phyloP scores from a whole-genome alignment of 2,329 filamentous ascomycete genomes.

The Rutstroemia sp. region DNA sequence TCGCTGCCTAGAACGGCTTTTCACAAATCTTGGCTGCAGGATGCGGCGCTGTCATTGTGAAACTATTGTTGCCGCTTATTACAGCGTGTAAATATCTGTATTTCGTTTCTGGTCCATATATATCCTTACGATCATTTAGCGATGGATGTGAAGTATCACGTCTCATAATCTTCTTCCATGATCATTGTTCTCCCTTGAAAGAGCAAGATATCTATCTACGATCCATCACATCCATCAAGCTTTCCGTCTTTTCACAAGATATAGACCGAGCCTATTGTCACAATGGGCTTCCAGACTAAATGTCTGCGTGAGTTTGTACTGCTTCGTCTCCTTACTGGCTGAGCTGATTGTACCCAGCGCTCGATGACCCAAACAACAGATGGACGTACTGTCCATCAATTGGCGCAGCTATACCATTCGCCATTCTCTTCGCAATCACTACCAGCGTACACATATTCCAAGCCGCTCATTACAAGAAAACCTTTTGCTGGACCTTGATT shows the following conservation, averaged over 20 bases:
- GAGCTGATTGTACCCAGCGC: background rate
- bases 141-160: too few relatives aligned
- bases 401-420: slow-evolving; percentile 31
- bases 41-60: background rate
- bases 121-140: too few relatives aligned
- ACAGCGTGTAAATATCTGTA: too few relatives aligned
- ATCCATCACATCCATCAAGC: too few relatives aligned
- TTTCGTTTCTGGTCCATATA: too few relatives aligned
- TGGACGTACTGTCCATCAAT: slow-evolving; percentile 27
- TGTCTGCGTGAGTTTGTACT: background rate
- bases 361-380: background rate
- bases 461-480: slow-evolving; percentile 31
- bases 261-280: background rate
- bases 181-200: too few relatives aligned
- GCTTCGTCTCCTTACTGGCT: background rate
- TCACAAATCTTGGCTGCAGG: background rate
- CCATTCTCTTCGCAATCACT: slow-evolving; percentile 31
- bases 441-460: slow-evolving; percentile 29
- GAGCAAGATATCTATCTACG: too few relatives aligned
- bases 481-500: slow-evolving; percentile 37
- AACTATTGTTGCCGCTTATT: too few relatives aligned
- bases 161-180: too few relatives aligned
- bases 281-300: background rate
- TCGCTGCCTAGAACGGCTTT: background rate
- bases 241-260: too few relatives aligned